Conservation (phyloP, 148 eudicot species). For the Camellia lanceoleosa region DNA sequence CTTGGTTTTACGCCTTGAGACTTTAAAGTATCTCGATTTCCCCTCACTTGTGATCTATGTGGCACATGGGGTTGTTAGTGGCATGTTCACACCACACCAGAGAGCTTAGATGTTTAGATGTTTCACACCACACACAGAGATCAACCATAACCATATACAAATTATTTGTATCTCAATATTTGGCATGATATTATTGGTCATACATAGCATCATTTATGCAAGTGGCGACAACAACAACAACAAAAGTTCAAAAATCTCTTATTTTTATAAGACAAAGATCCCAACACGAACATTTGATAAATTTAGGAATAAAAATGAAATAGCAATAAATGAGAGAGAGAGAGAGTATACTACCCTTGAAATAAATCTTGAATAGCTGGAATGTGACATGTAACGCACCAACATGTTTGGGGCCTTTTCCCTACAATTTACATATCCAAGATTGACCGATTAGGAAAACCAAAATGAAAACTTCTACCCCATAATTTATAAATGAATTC, state of each 20-base stretch:
- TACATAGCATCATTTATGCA: not conserved
- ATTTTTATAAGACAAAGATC: not conserved
- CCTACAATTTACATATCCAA: constrained; percentile 42
- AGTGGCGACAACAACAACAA: not conserved
- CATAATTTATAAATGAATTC: not conserved
- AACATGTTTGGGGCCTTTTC: constrained; percentile 95
- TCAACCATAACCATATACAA: not conserved
- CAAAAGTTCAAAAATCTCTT: not conserved
- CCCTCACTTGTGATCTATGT: too few relatives aligned
- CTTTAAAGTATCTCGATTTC: too few relatives aligned
- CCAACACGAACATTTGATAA: not conserved
- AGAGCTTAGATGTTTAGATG: too few relatives aligned
- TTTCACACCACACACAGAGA: not conserved
- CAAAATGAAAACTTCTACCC: not conserved
- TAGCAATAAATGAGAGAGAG: not conserved
- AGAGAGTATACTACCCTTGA: constrained; percentile 55
- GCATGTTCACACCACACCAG: too few relatives aligned
- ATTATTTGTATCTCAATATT: not conserved
- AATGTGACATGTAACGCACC: constrained; percentile 96
- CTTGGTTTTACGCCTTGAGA: too few relatives aligned
- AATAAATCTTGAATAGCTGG: constrained; percentile 91
- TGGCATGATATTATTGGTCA: constrained; percentile 1
- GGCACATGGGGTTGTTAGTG: too few relatives aligned
- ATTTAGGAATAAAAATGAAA: not conserved
- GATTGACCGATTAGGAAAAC: constrained; percentile 4